A percentile compares a stretch with the other conserved stretches of the same genome.
Evolutionary conservation across 1,139 yeast genomes (phyloP).

Genomic region (Taiozyma onychis): DNA sequence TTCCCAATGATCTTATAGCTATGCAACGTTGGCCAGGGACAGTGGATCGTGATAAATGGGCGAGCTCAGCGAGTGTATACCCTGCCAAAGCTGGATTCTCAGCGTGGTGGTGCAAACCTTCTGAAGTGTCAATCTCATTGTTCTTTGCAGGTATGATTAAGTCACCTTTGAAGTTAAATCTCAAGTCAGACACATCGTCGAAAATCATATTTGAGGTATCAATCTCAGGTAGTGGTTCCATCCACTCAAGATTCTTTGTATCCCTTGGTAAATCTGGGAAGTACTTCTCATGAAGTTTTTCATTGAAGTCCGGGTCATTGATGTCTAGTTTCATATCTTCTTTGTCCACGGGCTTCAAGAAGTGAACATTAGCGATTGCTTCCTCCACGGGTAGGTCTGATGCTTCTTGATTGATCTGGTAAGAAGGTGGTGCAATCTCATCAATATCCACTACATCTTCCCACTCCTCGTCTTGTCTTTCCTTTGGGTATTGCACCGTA

Average conservation of each 20-base stretch:
- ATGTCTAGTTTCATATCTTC: conserved; percentile 42
- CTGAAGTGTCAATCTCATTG: conserved; percentile 42
- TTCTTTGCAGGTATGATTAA: conserved; percentile 49
- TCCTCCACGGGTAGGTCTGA: conserved; percentile 39
- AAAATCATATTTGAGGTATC: conserved; percentile 36
- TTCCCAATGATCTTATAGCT: conserved; percentile 81
- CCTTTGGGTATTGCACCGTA: conserved; percentile 5
- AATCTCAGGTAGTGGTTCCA: conserved; percentile 57
- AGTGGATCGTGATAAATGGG: conserved; percentile 72
- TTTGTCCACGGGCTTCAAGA: conserved; percentile 44
- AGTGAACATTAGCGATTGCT: conserved; percentile 49
- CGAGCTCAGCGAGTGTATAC: conserved; percentile 77
- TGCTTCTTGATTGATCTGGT: conserved; percentile 34
- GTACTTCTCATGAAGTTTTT: conserved; percentile 75
- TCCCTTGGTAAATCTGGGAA: conserved; percentile 88
- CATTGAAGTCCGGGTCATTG: conserved; percentile 71
- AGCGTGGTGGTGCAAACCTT: conserved; percentile 90
- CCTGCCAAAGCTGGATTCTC: conserved; percentile 90
- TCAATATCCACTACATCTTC: conserved; percentile 34
- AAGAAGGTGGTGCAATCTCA: conserved; percentile 39
- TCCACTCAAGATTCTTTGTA: conserved; percentile 83
- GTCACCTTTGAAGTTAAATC: conserved; percentile 87
- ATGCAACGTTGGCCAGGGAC: conserved; percentile 82
- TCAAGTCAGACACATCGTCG: conserved; percentile 59
- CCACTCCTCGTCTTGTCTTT: conserved; percentile 15